phyloP scores from a whole-genome alignment of 2,329 filamentous ascomycete species.

The Aspergillaceae sp. region DNA sequence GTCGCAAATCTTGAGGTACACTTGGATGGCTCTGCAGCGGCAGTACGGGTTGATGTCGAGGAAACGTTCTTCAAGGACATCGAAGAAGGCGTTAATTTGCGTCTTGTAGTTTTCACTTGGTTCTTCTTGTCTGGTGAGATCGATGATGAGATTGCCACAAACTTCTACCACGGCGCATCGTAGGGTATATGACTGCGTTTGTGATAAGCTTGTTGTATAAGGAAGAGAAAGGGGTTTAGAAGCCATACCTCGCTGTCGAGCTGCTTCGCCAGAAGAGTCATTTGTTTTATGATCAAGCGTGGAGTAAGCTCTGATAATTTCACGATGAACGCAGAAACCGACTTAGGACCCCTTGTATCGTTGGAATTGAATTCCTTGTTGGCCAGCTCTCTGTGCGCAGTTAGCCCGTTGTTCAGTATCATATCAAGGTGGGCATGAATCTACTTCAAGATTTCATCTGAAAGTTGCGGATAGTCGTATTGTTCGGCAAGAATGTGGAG shows the following conservation, averaged over 20 bases:
- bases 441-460: conserved; percentile 74
- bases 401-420: conserved; percentile 10
- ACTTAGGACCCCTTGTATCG: conserved; percentile 90
- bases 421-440: not conserved
- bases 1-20: conserved; percentile 84
- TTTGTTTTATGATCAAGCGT: conserved; percentile 90
- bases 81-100: conserved; percentile 93
- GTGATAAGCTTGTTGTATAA: conserved; percentile 5
- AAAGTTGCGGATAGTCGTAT: conserved; percentile 93
- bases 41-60: conserved; percentile 96
- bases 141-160: conserved; percentile 86
- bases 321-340: conserved; percentile 85
- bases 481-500: conserved; percentile 91
- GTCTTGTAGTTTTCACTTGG: conserved; percentile 86
- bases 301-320: conserved; percentile 90
- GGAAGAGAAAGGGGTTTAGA: not conserved
- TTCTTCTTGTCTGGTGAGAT: conserved; percentile 86
- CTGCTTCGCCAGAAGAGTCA: conserved; percentile 89
- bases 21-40: conserved; percentile 81
- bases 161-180: conserved; percentile 93
- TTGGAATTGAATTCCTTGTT: conserved; percentile 98
- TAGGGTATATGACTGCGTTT: conserved; percentile 70
- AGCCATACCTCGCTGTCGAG: conserved; percentile 73
- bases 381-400: conserved; percentile 61
- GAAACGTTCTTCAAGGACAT: conserved; percentile 92